Evolutionary conservation across 2,329 filamentous ascomycete species (phyloP), one percentile per base, ranked within the genome.

Genomic region (Colletotrichum zoysiae): DNA sequence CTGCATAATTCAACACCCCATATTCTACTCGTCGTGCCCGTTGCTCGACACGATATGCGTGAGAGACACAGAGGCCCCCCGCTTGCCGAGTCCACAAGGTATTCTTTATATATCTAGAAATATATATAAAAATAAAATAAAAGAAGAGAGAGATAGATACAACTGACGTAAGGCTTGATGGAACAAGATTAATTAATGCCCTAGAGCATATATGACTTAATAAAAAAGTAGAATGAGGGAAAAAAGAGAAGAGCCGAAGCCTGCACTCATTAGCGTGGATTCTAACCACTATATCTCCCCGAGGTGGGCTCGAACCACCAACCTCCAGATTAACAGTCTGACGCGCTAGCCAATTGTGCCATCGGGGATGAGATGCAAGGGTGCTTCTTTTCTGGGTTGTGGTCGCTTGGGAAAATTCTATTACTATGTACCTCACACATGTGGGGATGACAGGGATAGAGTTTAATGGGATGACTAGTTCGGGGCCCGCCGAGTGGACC

Each of bases 301-400:
- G 70, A 70, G 65, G 70, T 72, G 70, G 65, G 70, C 65, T 70
- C 70, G 70, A 72, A 72, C 70, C 70, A 72, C 65, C 65, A 72
- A 72, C 65, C 70, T 72, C 65, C 70, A 72, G 70, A 72, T 72
- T 72, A 72, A 72, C 70, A 72, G 66, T 72, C 70, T 72, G 70
- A 72, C 70, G 70, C 70, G 70, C 70, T 72, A 70, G 70, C 65
- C 65, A 72, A 70, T 72, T 72, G 66, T 70, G 70, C 70, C 70
- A 72, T 70, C 69, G 69, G 69, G 69, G 69, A 71, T 69, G 68
- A 71, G 65, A 40, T 46, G 38, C 65, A 57, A 44, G 0, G 2
- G 56, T 23, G 46, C 2, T 30, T 30, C 30, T 26, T 26, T 26
- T 3, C 26, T 26, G 1, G 26, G 26, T 26, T 30, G 30, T 48